phyloP scores from a whole-genome alignment of 768 basidiomycete species.

The Rhodotorula babjevae region DNA sequence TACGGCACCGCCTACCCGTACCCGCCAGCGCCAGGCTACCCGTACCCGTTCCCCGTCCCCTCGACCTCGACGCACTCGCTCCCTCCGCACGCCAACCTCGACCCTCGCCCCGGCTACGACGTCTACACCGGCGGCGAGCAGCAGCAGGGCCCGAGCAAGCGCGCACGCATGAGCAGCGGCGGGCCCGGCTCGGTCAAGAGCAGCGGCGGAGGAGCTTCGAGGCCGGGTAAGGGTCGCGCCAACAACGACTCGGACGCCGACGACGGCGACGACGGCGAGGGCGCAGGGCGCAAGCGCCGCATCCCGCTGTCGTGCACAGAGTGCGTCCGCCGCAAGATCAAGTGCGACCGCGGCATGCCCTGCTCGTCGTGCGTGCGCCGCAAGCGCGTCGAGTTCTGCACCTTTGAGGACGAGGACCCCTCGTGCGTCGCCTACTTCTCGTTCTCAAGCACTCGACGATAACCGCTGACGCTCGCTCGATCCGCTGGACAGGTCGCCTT shows the following conservation, averaged over 20 bases:
- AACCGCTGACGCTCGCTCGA: not conserved
- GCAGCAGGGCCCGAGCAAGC: not conserved
- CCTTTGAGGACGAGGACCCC: slow-evolving; percentile 18
- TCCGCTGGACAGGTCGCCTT: slow-evolving; percentile 2
- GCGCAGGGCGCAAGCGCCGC: slow-evolving; percentile 25
- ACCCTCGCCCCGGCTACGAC: too few relatives aligned
- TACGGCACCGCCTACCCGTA: not conserved
- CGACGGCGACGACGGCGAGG: slow-evolving; percentile 8
- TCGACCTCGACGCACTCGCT: not conserved
- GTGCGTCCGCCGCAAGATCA: slow-evolving; percentile 31
- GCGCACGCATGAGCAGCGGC: not conserved
- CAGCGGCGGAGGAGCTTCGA: too few relatives aligned
- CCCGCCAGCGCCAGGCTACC: not conserved
- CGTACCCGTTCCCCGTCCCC: not conserved
- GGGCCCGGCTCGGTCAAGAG: not conserved
- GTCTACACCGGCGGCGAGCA: not conserved
- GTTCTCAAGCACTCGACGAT: not conserved
- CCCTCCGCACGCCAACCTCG: too few relatives aligned
- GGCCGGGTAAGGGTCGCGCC: too few relatives aligned
- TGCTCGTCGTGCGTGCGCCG: slow-evolving; percentile 25
- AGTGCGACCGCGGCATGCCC: slow-evolving; percentile 26
- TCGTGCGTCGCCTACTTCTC: not conserved
- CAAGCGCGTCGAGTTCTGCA: slow-evolving; percentile 15
- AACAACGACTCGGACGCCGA: not conserved
- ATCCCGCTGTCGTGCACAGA: slow-evolving; percentile 20